Evolutionary conservation across 345 rosid species (phyloP).

Genomic region (Syzygium oleosum): DNA sequence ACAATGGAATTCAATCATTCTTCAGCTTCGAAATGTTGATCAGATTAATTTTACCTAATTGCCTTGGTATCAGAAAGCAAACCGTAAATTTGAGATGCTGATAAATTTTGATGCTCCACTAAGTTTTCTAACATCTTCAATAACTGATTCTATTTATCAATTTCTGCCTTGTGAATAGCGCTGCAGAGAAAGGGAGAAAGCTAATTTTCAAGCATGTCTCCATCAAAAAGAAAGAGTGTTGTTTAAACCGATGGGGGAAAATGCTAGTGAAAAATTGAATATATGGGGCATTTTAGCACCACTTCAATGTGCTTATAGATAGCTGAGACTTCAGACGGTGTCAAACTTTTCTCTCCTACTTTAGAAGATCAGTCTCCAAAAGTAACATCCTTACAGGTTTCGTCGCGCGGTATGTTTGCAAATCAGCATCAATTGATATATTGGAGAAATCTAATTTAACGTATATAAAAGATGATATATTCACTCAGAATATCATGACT

Average conservation of each 20-base stretch:
- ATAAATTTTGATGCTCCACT: background rate
- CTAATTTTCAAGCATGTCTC: background rate
- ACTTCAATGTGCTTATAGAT: background rate
- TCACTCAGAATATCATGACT: background rate
- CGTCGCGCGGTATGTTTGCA: background rate
- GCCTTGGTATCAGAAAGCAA: background rate
- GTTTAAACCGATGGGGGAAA: background rate
- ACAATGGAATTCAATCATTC: background rate
- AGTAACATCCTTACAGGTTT: background rate
- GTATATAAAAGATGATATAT: background rate
- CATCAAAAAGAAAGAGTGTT: background rate
- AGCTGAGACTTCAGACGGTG: background rate
- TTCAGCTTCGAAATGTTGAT: background rate
- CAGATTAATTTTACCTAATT: background rate
- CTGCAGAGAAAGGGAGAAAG: background rate
- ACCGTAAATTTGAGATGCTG: background rate
- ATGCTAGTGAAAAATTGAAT: background rate
- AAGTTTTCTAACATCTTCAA: background rate
- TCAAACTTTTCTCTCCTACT: background rate
- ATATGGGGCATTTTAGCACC: background rate
- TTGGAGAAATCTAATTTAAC: background rate
- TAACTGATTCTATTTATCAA: background rate
- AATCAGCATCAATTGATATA: background rate
- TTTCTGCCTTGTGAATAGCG: background rate
- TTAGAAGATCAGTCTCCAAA: background rate